Evolutionary conservation across 139 green algal genomes (phyloP).

Genomic region (Limnomonas spitsbergensis): DNA sequence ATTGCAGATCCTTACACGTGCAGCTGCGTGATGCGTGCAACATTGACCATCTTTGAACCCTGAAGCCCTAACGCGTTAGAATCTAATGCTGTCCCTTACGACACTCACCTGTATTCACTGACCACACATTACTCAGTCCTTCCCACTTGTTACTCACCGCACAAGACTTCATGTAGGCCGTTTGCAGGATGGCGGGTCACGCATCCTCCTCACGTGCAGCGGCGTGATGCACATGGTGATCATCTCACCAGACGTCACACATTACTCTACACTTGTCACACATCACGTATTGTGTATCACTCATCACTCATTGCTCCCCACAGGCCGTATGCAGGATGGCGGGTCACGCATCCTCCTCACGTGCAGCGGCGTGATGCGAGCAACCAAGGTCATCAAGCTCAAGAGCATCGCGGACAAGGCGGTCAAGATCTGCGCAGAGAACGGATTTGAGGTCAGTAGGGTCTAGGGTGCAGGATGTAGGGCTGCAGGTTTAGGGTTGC

Average conservation of each 20-base stretch:
- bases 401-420: constrained; percentile 85
- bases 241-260: too few species aligned
- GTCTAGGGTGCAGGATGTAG: too few species aligned
- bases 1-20: too few species aligned
- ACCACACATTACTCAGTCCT: too few species aligned
- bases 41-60: too few species aligned
- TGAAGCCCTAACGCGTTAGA: too few species aligned
- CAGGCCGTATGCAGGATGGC: constrained; percentile 20
- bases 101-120: too few species aligned
- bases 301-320: too few species aligned
- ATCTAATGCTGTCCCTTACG: too few species aligned
- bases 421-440: constrained; percentile 21
- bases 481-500: neutral
- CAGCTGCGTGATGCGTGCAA: constrained; percentile 69
- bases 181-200: constrained; percentile 23
- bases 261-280: too few species aligned
- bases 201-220: constrained; percentile 69
- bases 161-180: constrained; percentile 4
- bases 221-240: constrained; percentile 74
- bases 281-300: too few species aligned
- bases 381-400: constrained; percentile 78
- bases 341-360: constrained; percentile 65
- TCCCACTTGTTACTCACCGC: too few species aligned
- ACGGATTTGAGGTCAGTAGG: neutral
- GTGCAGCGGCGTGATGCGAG: constrained; percentile 71